Conservation (phyloP, 192 early-diverging fungal genomes). For the Radiomyces spectabilis region DNA sequence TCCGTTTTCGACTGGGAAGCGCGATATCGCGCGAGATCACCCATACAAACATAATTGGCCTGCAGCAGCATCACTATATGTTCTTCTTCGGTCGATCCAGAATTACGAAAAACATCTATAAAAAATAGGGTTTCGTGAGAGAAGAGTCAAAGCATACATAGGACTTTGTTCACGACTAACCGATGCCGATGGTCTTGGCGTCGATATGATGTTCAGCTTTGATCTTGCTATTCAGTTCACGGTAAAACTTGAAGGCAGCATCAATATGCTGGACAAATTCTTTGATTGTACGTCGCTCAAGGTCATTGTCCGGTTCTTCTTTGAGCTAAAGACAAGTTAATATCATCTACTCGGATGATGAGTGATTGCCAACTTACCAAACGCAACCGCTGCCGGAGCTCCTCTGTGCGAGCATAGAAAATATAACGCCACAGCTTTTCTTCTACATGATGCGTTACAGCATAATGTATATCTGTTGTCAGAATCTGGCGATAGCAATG, state of each 20-base stretch:
- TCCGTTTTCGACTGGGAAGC: slow-evolving; percentile 3
- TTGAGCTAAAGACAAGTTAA: neutral
- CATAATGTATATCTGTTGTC: slow-evolving; percentile 35
- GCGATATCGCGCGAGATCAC: slow-evolving; percentile 48
- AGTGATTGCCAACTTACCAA: slow-evolving; percentile 22
- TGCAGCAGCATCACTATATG: slow-evolving; percentile 28
- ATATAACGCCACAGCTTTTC: slow-evolving; percentile 52
- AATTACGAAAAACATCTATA: slow-evolving; percentile 13
- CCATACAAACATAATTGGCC: slow-evolving; percentile 43
- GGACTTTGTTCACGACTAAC: neutral
- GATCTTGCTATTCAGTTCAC: slow-evolving; percentile 36
- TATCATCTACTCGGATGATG: neutral
- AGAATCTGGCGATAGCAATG: slow-evolving; percentile 38
- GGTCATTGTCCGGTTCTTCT: neutral
- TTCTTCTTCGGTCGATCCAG: slow-evolving; percentile 2
- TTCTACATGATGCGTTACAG: slow-evolving; percentile 41
- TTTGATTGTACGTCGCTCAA: slow-evolving; percentile 1
- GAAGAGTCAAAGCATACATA: neutral
- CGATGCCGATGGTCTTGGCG: slow-evolving; percentile 40
- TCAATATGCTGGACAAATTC: slow-evolving; percentile 34
- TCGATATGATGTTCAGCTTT: slow-evolving; percentile 40
- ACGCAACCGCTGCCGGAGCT: slow-evolving; percentile 37
- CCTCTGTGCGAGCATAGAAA: slow-evolving; percentile 47
- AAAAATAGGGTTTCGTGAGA: no score
- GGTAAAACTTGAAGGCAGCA: slow-evolving; percentile 47